These are phyloP conservation scores for Saccharomyces eubayanus DNA, from an alignment of 805 yeast species.

Conservation along the genomic window DNA sequence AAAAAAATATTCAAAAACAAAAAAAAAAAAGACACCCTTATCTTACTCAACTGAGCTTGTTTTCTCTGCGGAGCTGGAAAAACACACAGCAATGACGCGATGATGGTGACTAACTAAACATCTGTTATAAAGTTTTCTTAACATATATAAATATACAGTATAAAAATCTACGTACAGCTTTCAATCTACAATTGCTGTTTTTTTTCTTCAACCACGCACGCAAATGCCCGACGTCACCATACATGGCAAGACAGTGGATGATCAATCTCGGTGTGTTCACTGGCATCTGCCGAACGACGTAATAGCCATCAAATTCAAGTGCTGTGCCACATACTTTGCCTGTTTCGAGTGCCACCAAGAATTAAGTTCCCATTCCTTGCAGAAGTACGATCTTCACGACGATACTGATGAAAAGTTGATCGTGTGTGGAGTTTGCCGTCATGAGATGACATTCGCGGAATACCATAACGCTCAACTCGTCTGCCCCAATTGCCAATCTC, in stretches of 20 bases:
- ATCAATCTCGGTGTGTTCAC: constrained; percentile 26
- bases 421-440: constrained; percentile 27
- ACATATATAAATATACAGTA: background rate
- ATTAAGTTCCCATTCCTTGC: constrained; percentile 10
- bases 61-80: background rate
- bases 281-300: constrained; percentile 28
- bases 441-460: constrained; percentile 21
- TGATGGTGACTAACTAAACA: background rate
- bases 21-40: too few species aligned
- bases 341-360: constrained; percentile 27
- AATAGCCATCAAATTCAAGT: constrained; percentile 27
- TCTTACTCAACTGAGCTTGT: background rate
- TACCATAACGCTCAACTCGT: constrained; percentile 8
- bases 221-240: background rate
- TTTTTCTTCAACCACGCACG: background rate
- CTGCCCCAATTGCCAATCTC: constrained; percentile 20
- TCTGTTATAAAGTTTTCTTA: background rate
- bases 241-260: constrained; percentile 22
- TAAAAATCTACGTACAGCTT: background rate
- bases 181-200: background rate
- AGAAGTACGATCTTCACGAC: constrained; percentile 9
- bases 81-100: background rate
- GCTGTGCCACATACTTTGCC: constrained; percentile 25
- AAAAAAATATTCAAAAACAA: background rate
- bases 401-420: constrained; percentile 12